These are phyloP conservation scores for Chloranthus sessilifolius DNA, from an alignment of 164 flowering plant genomes.

Conservation along the genomic window DNA sequence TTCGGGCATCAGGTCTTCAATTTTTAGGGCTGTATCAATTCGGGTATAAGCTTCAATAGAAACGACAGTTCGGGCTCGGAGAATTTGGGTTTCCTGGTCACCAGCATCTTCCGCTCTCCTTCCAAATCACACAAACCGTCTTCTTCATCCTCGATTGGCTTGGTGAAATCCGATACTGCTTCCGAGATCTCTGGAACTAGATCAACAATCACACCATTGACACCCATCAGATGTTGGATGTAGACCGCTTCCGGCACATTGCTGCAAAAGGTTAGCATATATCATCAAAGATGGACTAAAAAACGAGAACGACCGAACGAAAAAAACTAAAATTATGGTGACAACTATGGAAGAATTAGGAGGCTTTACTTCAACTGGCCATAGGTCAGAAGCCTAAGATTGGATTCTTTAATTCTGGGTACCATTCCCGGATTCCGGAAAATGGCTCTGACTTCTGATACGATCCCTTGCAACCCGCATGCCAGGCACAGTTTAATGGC, in stretches of 20 bases:
- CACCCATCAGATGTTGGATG: conserved; percentile 89
- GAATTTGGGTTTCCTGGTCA: conserved; percentile 31
- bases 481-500: conserved; percentile 68
- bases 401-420: conserved; percentile 58
- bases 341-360: no score
- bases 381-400: conserved; percentile 72
- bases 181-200: conserved; percentile 65
- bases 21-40: conserved; percentile 47
- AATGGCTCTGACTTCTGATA: conserved; percentile 59
- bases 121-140: conserved; percentile 12
- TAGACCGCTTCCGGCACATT: conserved; percentile 89
- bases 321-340: no score
- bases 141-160: conserved; percentile 22
- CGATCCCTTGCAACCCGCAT: conserved; percentile 78
- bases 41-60: conserved; percentile 77
- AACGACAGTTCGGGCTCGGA: conserved; percentile 72
- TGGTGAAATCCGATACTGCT: conserved; percentile 47
- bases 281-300: no score
- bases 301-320: no score
- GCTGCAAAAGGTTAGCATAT: conserved; percentile 26
- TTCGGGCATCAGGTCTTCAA: no score
- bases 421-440: conserved; percentile 68
- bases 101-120: conserved; percentile 16
- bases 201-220: conserved; percentile 94
- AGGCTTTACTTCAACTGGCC: conserved; percentile 74